Evolutionary conservation across 2,329 filamentous ascomycete species (phyloP).

Genomic region (Westerdykella sp.): DNA sequence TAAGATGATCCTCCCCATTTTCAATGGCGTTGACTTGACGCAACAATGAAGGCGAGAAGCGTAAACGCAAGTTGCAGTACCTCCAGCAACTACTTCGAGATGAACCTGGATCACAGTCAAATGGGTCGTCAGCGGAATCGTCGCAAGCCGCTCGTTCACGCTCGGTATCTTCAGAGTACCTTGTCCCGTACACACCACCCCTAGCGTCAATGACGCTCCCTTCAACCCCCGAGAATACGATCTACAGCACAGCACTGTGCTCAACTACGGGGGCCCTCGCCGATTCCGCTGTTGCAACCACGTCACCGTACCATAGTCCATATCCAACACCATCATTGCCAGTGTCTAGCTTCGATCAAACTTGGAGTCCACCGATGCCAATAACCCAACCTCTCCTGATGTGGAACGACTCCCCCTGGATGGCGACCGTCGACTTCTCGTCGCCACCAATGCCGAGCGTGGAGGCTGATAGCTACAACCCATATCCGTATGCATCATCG

Average conservation of each 20-base stretch:
- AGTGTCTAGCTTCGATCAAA: conserved; percentile 9
- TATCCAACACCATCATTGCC: conserved; percentile 8
- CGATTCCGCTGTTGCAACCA: conserved; percentile 7
- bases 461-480: no score
- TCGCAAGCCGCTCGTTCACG: conserved; percentile 12
- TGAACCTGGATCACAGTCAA: conserved; percentile 10
- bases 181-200: conserved; percentile 2
- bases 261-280: conserved; percentile 9
- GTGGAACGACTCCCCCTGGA: conserved; percentile 21
- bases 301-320: conserved; percentile 10
- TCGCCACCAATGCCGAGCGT: neutral
- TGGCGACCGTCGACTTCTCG: conserved; percentile 9
- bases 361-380: conserved; percentile 13
- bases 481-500: no score
- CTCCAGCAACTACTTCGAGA: conserved; percentile 31
- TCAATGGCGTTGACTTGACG: neutral
- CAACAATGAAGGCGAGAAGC: conserved; percentile 27
- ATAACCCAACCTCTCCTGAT: neutral
- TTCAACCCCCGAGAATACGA: conserved; percentile 7
- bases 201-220: conserved; percentile 7
- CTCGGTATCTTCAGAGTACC: conserved; percentile 16
- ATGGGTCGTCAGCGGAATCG: conserved; percentile 1
- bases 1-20: conserved; percentile 10
- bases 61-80: conserved; percentile 33
- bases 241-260: conserved; percentile 1